phyloP scores from a whole-genome alignment of 176 grass and related monocot species.

The Triticum aestivum region DNA sequence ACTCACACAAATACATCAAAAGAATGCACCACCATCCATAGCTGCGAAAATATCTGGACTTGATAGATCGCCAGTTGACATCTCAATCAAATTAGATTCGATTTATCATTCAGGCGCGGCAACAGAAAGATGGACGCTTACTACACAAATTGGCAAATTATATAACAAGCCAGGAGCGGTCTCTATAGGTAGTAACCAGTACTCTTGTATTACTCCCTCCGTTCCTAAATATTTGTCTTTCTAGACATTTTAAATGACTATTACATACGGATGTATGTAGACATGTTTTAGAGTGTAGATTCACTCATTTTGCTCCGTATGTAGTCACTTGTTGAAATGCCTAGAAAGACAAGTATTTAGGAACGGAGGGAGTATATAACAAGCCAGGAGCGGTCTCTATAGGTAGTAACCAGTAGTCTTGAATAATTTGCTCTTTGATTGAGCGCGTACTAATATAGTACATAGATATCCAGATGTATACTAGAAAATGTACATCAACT shows the following conservation, averaged over 20 bases:
- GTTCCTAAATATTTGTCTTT: no score
- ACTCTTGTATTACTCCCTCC: no score
- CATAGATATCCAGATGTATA: slow-evolving; percentile 29
- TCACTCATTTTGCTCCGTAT: no score
- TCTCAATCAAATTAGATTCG: neutral
- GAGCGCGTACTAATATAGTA: slow-evolving; percentile 15
- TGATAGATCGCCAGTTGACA: neutral
- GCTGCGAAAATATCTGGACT: neutral
- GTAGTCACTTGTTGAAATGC: no score
- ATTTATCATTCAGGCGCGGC: neutral
- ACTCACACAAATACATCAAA: neutral
- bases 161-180: neutral
- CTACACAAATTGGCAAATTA: slow-evolving; percentile 10
- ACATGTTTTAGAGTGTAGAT: no score
- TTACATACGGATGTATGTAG: no score
- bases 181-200: neutral
- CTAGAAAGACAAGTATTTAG: no score
- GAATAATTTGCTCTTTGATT: neutral
- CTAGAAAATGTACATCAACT: slow-evolving; percentile 46
- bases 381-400: neutral
- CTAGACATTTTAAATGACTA: no score
- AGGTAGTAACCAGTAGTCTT: neutral
- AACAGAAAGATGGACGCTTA: slow-evolving; percentile 6
- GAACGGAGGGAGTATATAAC: neutral
- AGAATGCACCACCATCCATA: neutral